A percentile compares a stretch with the other conserved stretches of the same genome.
These are phyloP conservation scores for Mastigamoeba balamuthi DNA, from an alignment of 78 protist genomes.

Conservation along the genomic window DNA sequence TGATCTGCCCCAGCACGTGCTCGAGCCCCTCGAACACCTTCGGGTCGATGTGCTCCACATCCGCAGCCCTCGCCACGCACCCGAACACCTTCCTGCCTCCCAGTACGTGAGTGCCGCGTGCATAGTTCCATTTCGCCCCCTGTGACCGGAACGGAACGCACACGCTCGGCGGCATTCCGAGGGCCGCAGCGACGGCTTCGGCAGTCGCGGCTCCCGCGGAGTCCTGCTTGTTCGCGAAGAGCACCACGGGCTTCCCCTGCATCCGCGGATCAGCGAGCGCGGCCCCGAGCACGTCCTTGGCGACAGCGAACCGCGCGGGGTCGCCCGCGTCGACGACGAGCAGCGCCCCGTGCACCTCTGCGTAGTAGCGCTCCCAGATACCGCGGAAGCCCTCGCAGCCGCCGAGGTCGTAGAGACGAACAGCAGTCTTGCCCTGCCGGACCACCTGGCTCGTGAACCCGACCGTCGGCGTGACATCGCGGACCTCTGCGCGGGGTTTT, in stretches of 20 bases:
- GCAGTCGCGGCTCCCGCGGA: neutral
- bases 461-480: neutral
- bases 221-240: conserved; percentile 39
- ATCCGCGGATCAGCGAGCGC: neutral
- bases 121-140: no score
- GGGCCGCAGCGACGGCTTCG: no score
- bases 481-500: no score
- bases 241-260: conserved; percentile 22
- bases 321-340: conserved; percentile 19
- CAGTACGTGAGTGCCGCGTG: no score
- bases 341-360: conserved; percentile 17
- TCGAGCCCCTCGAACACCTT: no score
- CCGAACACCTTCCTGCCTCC: no score
- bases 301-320: conserved; percentile 1
- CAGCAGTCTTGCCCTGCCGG: neutral
- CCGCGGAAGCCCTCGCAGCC: neutral
- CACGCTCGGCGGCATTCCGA: no score
- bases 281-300: neutral
- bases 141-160: no score
- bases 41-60: no score
- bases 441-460: neutral
- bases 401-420: neutral
- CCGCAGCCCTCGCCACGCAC: no score
- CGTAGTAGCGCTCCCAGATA: conserved; percentile 16
- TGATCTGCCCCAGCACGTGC: no score